Percentiles rank a stretch among this genome's conserved stretches.
phyloP scores from a whole-genome alignment of 495 filamentous ascomycete species.

The Cenococcum geophilum region DNA sequence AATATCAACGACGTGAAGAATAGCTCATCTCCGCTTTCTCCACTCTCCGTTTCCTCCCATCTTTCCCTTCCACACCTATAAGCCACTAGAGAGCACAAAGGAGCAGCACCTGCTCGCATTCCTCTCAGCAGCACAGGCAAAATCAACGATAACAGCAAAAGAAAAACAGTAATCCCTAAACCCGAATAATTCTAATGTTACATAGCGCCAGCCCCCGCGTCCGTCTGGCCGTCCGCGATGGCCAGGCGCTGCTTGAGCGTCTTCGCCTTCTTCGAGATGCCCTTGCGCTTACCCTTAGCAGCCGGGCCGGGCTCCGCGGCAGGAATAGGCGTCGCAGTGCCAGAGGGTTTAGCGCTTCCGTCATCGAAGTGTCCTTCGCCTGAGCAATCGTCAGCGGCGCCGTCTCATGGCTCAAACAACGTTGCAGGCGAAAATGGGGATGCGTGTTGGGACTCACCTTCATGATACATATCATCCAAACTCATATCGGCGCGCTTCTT shows the following conservation, averaged over 20 bases:
- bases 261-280: conserved; percentile 75
- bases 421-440: background rate
- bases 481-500: conserved; percentile 54
- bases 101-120: no score
- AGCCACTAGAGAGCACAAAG: no score
- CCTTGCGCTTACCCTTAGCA: conserved; percentile 52
- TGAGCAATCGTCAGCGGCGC: conserved; percentile 34
- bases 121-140: no score
- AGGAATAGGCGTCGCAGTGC: conserved; percentile 68
- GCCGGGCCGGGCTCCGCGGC: conserved; percentile 35
- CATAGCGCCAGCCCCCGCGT: background rate
- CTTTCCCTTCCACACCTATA: no score
- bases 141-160: no score
- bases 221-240: conserved; percentile 68
- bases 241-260: conserved; percentile 82
- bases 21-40: no score
- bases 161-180: no score
- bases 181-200: background rate
- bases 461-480: conserved; percentile 96
- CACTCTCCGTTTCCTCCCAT: no score
- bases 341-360: conserved; percentile 68
- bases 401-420: conserved; percentile 1
- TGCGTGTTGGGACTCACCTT: conserved; percentile 60
- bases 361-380: conserved; percentile 94
- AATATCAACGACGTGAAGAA: no score